Evolutionary conservation across 768 basidiomycete species (phyloP), one percentile per base, ranked within the genome.

Genomic region (Gymnopilus junonius): DNA sequence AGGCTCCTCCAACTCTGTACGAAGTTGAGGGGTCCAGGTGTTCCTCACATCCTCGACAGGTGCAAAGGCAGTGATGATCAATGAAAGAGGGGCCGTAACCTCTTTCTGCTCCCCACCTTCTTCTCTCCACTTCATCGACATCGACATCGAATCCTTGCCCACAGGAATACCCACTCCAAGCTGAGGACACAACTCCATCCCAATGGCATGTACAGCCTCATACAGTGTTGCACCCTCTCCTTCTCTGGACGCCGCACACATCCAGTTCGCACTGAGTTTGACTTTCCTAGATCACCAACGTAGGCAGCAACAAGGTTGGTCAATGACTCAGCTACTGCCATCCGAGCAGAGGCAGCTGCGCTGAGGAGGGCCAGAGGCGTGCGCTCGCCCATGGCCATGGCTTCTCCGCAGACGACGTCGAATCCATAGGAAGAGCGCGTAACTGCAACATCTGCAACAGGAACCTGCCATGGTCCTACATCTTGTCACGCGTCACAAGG

Each of bases 71-170:
- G 97, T 98, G 64, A 97, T 86, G 70, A 99, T 94, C 67, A 97
- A 82, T 7, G 97, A 99, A 46, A 97, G 75, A 10, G 97, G 97
- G 4, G 97, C 83, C 59, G 89, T 95, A 62, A 99, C 92, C 70
- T 96, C 90, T 63, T 88, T 89, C 70, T 87, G 80, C 65, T 88
- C 85, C 25, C 78, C 80, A 4, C 80, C 85, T 48, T 88, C 85
- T 45, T 88, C 83, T 55, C 78, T 80, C 78, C 97, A 99, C 70
- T 89, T 91, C 96, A 98, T 99, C 63, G 93, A 90, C 97, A 99
- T 99, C 20, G 94, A 96, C 97, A 99, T 99, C 12, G 96, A 98
- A 74, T 99, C 97, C 79, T 99, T 99, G 29, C 97, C 97, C n/a
- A 99, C 97, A 0, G 97, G 97, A 43, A 95, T 94, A 8, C 95